Conservation (phyloP, 352 stramenopile species). For the Globisporangium iwayamae region DNA sequence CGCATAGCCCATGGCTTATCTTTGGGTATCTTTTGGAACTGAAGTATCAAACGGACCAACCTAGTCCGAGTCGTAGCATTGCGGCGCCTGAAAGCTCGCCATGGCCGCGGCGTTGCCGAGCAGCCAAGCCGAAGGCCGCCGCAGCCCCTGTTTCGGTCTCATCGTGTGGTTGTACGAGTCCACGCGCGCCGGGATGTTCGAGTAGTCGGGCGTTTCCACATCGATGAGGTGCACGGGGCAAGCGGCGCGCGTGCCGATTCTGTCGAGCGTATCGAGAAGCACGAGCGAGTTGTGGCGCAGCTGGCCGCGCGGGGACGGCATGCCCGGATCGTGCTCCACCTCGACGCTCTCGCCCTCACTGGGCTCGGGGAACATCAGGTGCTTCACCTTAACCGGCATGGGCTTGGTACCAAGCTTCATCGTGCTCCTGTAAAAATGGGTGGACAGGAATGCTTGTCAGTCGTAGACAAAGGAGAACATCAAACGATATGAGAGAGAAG, state of each 20-base stretch:
- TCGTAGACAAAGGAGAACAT: neutral
- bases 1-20: too few relatives aligned
- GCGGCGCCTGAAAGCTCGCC: neutral
- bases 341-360: conserved; percentile 20
- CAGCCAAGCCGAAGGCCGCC: conserved; percentile 54
- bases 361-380: conserved; percentile 43
- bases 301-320: conserved; percentile 52
- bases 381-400: conserved; percentile 38
- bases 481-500: neutral
- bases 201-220: conserved; percentile 54
- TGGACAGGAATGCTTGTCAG: neutral
- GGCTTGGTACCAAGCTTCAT: conserved; percentile 72
- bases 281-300: conserved; percentile 50
- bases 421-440: conserved; percentile 37
- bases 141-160: conserved; percentile 43
- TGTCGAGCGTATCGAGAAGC: conserved; percentile 66
- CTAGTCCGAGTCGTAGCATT: conserved; percentile 11
- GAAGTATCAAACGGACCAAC: neutral
- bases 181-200: conserved; percentile 42
- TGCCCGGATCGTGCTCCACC: conserved; percentile 39
- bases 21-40: too few relatives aligned
- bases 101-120: conserved; percentile 9
- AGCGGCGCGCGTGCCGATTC: conserved; percentile 66
- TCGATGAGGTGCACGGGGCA: conserved; percentile 68
- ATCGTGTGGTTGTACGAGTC: conserved; percentile 59